Evolutionary conservation across 2,329 filamentous ascomycete species (phyloP).

Genomic region (Trichoderma harzianum): DNA sequence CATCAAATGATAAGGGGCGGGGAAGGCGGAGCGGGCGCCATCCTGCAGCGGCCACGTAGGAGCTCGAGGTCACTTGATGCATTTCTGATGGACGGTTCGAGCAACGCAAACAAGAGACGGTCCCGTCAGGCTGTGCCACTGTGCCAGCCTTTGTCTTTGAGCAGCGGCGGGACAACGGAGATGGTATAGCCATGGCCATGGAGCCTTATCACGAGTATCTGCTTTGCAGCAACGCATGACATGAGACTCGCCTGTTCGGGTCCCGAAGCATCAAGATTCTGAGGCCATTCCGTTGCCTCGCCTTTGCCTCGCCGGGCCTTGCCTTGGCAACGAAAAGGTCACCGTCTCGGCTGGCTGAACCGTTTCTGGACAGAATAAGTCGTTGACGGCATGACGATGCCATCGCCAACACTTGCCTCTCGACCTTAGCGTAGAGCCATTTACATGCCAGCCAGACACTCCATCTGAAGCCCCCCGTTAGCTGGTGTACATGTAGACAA

Average conservation of each 20-base stretch:
- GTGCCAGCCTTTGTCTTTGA: background rate
- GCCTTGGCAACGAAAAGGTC: background rate
- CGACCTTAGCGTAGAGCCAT: background rate
- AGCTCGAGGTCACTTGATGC: constrained; percentile 20
- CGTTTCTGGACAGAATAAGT: background rate
- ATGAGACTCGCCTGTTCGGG: background rate
- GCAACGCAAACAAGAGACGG: constrained; percentile 1
- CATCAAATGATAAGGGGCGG: constrained; percentile 9
- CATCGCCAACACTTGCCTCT: background rate
- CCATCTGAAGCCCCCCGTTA: background rate
- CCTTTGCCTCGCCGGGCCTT: background rate
- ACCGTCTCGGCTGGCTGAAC: background rate
- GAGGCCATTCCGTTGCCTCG: background rate
- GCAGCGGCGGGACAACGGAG: background rate
- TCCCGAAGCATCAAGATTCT: background rate
- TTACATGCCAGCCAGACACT: background rate
- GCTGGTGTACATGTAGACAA: background rate
- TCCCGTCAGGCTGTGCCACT: background rate
- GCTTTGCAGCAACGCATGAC: background rate
- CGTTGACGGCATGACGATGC: background rate
- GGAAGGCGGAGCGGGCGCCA: constrained; percentile 17
- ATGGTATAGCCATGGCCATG: background rate
- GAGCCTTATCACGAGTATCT: background rate
- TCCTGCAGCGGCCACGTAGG: constrained; percentile 22
- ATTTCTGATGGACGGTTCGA: background rate